These are phyloP conservation scores for Diaporthe sp. DNA, from an alignment of 2,329 filamentous ascomycete species.

Conservation along the genomic window DNA sequence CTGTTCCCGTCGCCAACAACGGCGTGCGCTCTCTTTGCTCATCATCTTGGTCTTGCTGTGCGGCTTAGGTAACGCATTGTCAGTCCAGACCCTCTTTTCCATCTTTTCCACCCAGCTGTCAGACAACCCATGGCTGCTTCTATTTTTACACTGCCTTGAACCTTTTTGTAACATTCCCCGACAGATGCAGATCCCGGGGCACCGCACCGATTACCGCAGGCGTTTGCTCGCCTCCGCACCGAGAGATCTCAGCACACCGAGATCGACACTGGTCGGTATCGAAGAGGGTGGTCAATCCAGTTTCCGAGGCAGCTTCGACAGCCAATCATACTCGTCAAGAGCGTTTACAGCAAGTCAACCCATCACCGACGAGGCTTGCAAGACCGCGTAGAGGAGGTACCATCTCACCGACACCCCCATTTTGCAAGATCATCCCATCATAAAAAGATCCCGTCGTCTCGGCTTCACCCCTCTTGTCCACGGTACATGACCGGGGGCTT, in stretches of 20 bases:
- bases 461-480: not conserved
- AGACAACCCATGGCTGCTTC: conserved; percentile 23
- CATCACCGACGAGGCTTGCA: conserved; percentile 3
- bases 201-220: conserved; percentile 13
- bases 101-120: conserved; percentile 10
- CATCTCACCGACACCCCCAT: conserved; percentile 10
- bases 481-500: not conserved
- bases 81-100: conserved; percentile 5
- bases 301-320: not conserved
- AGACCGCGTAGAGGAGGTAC: not conserved
- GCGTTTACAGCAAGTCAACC: not conserved
- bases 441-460: conserved; percentile 18
- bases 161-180: conserved; percentile 26
- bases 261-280: not conserved
- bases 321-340: not conserved
- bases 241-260: conserved; percentile 24
- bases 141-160: conserved; percentile 25
- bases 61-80: conserved; percentile 11
- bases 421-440: conserved; percentile 20
- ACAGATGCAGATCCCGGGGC: conserved; percentile 4
- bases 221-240: conserved; percentile 23
- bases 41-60: not conserved
- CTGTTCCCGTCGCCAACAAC: not conserved
- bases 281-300: not conserved
- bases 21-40: not conserved